Evolutionary conservation across 805 yeast genomes (phyloP).

Genomic region (Maudiozyma turicensis): DNA sequence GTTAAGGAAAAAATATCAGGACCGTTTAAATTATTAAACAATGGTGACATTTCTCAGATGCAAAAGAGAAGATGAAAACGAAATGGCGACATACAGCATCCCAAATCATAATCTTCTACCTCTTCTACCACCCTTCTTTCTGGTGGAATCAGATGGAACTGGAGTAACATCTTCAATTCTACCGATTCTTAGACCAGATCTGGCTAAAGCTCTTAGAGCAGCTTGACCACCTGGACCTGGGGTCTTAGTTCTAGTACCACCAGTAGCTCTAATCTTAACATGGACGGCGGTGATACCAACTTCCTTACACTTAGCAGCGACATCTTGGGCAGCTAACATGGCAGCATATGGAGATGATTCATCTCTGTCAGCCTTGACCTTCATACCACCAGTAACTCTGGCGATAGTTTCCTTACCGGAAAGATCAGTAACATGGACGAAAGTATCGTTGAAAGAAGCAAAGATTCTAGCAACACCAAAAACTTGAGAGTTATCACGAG

Average conservation of each 20-base stretch:
- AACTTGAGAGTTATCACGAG: slow-evolving; percentile 96
- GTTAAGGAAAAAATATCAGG: too few species aligned
- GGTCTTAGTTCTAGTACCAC: slow-evolving; percentile 99
- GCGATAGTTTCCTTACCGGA: slow-evolving; percentile 99
- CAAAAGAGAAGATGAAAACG: background rate
- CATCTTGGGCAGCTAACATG: slow-evolving; percentile 99
- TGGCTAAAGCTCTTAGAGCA: slow-evolving; percentile 97
- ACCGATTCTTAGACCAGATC: slow-evolving; percentile 99
- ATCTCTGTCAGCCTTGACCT: slow-evolving; percentile 99
- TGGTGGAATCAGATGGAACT: slow-evolving; percentile 99
- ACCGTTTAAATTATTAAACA: background rate
- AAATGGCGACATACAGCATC: background rate
- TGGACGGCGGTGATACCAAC: slow-evolving; percentile 99
- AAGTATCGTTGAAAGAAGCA: slow-evolving; percentile 99
- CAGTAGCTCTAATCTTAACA: slow-evolving; percentile 99
- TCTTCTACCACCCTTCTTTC: slow-evolving; percentile 99
- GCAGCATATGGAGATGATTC: slow-evolving; percentile 99
- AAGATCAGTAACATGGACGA: slow-evolving; percentile 98
- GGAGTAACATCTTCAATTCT: slow-evolving; percentile 99
- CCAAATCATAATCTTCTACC: slow-evolving; percentile 93
- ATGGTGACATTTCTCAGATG: background rate
- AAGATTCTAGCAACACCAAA: slow-evolving; percentile 99
- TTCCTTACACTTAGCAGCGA: slow-evolving; percentile 97
- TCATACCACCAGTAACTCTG: slow-evolving; percentile 99
- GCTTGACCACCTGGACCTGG: slow-evolving; percentile 99